Evolutionary conservation across 2,329 filamentous ascomycete genomes (phyloP).

Genomic region (Eutypella sp.): DNA sequence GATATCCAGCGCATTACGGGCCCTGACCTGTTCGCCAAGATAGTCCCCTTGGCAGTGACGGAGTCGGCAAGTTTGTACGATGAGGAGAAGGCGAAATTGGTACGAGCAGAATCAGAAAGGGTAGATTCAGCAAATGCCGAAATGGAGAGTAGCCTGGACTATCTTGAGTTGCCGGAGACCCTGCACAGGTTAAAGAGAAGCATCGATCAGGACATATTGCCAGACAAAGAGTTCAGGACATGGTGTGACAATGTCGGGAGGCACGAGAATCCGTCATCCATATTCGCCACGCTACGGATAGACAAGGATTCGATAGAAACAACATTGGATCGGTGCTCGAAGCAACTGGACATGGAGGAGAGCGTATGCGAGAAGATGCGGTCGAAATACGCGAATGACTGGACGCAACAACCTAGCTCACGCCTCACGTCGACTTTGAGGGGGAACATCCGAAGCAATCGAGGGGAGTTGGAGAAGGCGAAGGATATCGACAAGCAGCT

Average conservation of each 20-base stretch:
- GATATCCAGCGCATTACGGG: slow-evolving; percentile 97
- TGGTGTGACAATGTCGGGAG: slow-evolving; percentile 94
- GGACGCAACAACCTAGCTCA: slow-evolving; percentile 95
- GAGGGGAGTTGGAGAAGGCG: slow-evolving; percentile 85
- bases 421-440: slow-evolving; percentile 82
- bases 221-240: slow-evolving; percentile 84
- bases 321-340: slow-evolving; percentile 72
- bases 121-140: slow-evolving; percentile 91
- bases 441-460: slow-evolving; percentile 81
- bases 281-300: slow-evolving; percentile 72
- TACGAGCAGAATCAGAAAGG: slow-evolving; percentile 87
- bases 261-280: slow-evolving; percentile 71
- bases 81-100: slow-evolving; percentile 94
- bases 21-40: slow-evolving; percentile 93
- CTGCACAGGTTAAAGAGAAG: slow-evolving; percentile 90
- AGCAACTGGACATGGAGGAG: slow-evolving; percentile 93
- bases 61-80: slow-evolving; percentile 96
- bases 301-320: slow-evolving; percentile 72
- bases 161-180: slow-evolving; percentile 82
- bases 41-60: slow-evolving; percentile 91
- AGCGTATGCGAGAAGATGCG: slow-evolving; percentile 99
- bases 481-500: slow-evolving; percentile 80
- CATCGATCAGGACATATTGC: slow-evolving; percentile 80
- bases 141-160: slow-evolving; percentile 92
- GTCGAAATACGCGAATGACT: slow-evolving; percentile 90